Evolutionary conservation across 1,139 yeast species (phyloP).

Genomic region (Lipomyces yarrowii): DNA sequence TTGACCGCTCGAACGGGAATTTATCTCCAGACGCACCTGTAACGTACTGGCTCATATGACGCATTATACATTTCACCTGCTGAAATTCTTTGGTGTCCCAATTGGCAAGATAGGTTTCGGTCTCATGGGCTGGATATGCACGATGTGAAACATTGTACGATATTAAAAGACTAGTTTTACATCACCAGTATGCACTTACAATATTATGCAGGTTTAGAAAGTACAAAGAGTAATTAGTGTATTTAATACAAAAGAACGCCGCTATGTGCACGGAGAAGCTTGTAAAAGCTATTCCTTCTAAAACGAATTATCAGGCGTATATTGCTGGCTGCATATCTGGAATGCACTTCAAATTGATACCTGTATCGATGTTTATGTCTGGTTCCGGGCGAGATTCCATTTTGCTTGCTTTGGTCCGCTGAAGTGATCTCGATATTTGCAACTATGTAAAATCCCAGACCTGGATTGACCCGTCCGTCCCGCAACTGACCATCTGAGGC

Average conservation of each 20-base stretch:
- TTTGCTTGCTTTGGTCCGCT: no score
- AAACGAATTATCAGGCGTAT: not conserved
- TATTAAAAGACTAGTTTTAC: not conserved
- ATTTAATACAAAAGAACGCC: not conserved
- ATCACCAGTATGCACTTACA: not conserved
- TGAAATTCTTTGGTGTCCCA: conserved; percentile 14
- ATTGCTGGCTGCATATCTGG: no score
- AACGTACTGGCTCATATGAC: no score
- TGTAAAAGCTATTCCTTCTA: not conserved
- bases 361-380: no score
- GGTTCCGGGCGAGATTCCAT: no score
- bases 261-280: not conserved
- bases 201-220: not conserved
- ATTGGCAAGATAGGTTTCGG: conserved; percentile 26
- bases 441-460: conserved; percentile 18
- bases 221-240: no score
- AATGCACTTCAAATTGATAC: no score
- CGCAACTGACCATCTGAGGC: conserved; percentile 33
- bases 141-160: not conserved
- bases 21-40: no score
- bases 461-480: conserved; percentile 31
- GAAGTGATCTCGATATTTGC: no score
- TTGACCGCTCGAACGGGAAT: no score
- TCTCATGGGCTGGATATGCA: conserved; percentile 46
- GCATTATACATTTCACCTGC: no score